Evolutionary conservation across 495 filamentous ascomycete species (phyloP).

Genomic region (Xylaria flabelliformis): DNA sequence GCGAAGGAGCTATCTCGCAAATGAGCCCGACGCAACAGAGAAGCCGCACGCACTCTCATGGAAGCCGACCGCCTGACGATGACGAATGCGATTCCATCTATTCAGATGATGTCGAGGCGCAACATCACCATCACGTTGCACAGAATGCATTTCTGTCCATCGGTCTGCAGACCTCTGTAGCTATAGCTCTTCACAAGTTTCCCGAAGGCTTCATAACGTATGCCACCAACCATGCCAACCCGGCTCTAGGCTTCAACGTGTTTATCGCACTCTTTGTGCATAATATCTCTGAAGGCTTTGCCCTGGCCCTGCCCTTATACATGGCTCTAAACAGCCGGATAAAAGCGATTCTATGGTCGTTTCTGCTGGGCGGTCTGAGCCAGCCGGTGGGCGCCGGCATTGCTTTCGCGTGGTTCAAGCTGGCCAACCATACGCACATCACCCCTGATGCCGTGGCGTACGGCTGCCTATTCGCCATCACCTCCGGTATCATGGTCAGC

Average conservation of each 20-base stretch:
- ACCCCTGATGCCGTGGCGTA: conserved; percentile 74
- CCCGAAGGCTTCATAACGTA: conserved; percentile 99
- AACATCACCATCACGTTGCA: conserved; percentile 96
- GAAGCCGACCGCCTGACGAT: conserved; percentile 33
- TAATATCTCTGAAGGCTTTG: conserved; percentile 97
- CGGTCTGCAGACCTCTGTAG: conserved; percentile 89
- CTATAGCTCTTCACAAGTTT: conserved; percentile 95
- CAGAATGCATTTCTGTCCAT: conserved; percentile 93
- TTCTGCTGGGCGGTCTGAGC: conserved; percentile 80
- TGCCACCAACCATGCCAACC: conserved; percentile 95
- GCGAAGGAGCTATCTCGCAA: conserved; percentile 29
- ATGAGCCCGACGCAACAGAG: conserved; percentile 37
- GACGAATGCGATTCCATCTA: conserved; percentile 41
- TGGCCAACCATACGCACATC: conserved; percentile 58
- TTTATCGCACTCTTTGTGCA: conserved; percentile 97
- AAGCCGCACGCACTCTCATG: conserved; percentile 42
- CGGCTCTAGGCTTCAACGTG: conserved; percentile 82
- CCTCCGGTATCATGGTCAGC: conserved; percentile 92
- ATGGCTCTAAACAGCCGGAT: conserved; percentile 78
- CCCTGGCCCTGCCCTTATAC: conserved; percentile 89
- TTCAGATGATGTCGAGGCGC: conserved; percentile 50
- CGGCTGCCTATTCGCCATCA: conserved; percentile 86
- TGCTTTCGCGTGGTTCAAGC: conserved; percentile 82
- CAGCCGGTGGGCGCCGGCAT: conserved; percentile 87
- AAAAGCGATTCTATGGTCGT: conserved; percentile 84